Conservation (phyloP, 2,329 filamentous ascomycete species). For the Colletotrichum somersetense region DNA sequence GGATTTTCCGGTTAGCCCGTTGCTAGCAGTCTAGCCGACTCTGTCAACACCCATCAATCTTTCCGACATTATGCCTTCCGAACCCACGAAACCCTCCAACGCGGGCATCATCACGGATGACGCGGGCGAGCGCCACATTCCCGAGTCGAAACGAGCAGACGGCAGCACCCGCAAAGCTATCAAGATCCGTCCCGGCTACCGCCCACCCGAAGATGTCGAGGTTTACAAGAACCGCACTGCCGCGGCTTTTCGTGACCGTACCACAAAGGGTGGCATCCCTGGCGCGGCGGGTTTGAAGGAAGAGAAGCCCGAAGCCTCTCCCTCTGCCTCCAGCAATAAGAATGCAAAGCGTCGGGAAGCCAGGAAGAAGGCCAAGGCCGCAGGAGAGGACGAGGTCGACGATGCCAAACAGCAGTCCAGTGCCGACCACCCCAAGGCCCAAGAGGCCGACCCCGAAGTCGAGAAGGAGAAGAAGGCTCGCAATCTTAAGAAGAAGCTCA, state of each 20-base stretch:
- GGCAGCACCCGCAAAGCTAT: slow-evolving; percentile 95
- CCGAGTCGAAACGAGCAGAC: slow-evolving; percentile 86
- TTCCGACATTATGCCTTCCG: slow-evolving; percentile 51
- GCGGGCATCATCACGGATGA: slow-evolving; percentile 84
- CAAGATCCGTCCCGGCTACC: slow-evolving; percentile 92
- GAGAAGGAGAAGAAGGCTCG: slow-evolving; percentile 94
- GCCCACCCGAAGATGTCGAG: slow-evolving; percentile 94
- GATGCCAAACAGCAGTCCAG: slow-evolving; percentile 48
- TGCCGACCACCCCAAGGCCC: slow-evolving; percentile 48
- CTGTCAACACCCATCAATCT: not conserved
- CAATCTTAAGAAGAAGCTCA: slow-evolving; percentile 92
- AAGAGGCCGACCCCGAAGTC: slow-evolving; percentile 73
- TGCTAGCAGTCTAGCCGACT: not conserved
- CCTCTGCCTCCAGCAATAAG: slow-evolving; percentile 75
- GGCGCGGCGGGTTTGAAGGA: slow-evolving; percentile 75
- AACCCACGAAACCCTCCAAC: slow-evolving; percentile 61
- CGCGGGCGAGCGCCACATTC: slow-evolving; percentile 86
- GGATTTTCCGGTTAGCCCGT: not conserved
- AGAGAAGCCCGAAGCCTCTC: slow-evolving; percentile 59
- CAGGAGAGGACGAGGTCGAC: slow-evolving; percentile 67
- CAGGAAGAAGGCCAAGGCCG: slow-evolving; percentile 66
- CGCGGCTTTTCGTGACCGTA: slow-evolving; percentile 84
- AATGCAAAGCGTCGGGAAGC: slow-evolving; percentile 82
- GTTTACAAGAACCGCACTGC: slow-evolving; percentile 95
- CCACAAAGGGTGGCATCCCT: slow-evolving; percentile 73